Evolutionary conservation across 2,329 filamentous ascomycete genomes (phyloP), one percentile per base, ranked within the genome.

Genomic region (Botryotinia calthae): DNA sequence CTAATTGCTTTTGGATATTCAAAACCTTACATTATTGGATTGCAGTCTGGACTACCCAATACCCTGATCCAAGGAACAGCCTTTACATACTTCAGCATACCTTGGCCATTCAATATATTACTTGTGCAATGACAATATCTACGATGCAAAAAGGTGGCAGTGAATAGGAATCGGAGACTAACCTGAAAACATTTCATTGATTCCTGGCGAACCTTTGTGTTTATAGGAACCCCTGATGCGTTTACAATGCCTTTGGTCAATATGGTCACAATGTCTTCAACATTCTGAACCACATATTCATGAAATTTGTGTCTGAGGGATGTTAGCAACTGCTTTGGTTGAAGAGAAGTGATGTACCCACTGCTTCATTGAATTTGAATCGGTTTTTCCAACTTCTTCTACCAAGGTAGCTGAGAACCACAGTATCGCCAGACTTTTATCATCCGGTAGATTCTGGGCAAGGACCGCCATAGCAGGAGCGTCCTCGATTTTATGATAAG

Each of bases 381-480:
- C 91, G 14, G 91, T 86, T 80, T 91, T 93, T 75, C 87, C 87
- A 14, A 88, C 85, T 78, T 93, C 91, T 74, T 92, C 90, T 1
- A 90, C 89, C 37, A 93, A 81, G 2, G 86, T 85, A 67, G 87
- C 85, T 6, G 86, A 84, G 75, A 95, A 92, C 86, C 90, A 92
- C 9, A 93, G 84, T 6, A 89, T 82, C 18, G 87, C 86, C 64
- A 88, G 84, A 37, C 89, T 80, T 73, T 89, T 86, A 10, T 83
- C 80, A 73, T 85, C 82, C 73, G 84, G 82, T 54, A 91, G 80
- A 46, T 82, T 82, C 42, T 81, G 79, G 4, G 88, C 78, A 5
- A 89, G 77, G 37, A 84, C 81, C 73, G 82, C 81, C 31, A 84
- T 84, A 8, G 84, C 79, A 72, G 84, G 80, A 71, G 83, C 81